Percentiles rank a stretch among this genome's conserved stretches.
Conservation (phyloP, 1,284 basidiomycete species). For the Papiliotrema flavescens region DNA sequence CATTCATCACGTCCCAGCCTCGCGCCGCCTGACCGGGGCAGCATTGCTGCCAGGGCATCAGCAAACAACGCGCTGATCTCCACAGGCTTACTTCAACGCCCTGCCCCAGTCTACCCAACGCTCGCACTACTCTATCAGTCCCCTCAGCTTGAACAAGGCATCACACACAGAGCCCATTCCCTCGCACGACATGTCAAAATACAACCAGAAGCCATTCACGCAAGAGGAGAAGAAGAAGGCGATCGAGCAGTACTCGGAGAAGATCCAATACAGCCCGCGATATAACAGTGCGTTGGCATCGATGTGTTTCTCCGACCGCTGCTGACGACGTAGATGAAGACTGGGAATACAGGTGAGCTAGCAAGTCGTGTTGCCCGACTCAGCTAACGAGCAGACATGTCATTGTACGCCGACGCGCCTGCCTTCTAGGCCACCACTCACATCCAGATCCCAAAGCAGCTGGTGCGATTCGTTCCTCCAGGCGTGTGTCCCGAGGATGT, state of each 20-base stretch:
- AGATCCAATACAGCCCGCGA: slow-evolving; percentile 45
- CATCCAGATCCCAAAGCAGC: slow-evolving; percentile 44
- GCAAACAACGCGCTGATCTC: too few species aligned
- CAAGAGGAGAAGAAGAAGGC: slow-evolving; percentile 46
- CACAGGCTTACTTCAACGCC: too few species aligned
- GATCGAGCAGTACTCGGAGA: slow-evolving; percentile 46
- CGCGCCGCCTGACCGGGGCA: too few species aligned
- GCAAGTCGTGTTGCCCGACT: too few species aligned
- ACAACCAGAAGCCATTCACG: slow-evolving; percentile 39
- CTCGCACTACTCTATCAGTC: too few species aligned
- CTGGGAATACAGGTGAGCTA: slow-evolving; percentile 47
- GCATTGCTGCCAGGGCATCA: too few species aligned
- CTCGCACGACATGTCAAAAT: slow-evolving; percentile 39
- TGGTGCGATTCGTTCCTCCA: slow-evolving; percentile 45
- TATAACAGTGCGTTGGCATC: slow-evolving; percentile 36
- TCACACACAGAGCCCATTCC: background rate
- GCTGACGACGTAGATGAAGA: slow-evolving; percentile 36
- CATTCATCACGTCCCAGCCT: too few species aligned
- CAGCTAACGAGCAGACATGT: slow-evolving; percentile 39
- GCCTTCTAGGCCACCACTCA: background rate
- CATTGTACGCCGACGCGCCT: slow-evolving; percentile 32
- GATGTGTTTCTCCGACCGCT: background rate
- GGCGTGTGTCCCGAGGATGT: slow-evolving; percentile 47
- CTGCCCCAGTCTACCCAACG: too few species aligned
- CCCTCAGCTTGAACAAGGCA: too few species aligned